Percentiles rank a stretch among this genome's conserved stretches.
These are phyloP conservation scores for Globisporangium apiculatum DNA, from an alignment of 352 stramenopile genomes.

Conservation along the genomic window DNA sequence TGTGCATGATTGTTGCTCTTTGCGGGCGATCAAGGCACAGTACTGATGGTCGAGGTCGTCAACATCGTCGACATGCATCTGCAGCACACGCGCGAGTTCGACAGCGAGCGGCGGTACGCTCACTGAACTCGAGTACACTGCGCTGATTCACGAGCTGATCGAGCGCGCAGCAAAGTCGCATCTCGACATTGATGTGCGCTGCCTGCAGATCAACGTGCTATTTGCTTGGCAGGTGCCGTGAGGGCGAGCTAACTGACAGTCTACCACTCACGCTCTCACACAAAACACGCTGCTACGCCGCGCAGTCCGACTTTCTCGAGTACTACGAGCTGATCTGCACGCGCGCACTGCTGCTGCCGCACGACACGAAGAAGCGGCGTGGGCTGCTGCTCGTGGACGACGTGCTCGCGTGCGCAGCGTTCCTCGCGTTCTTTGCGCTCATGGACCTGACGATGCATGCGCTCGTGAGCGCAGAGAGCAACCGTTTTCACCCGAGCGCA, in stretches of 20 bases:
- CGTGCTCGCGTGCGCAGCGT: slow-evolving; percentile 23
- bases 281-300: no score
- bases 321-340: slow-evolving; percentile 63
- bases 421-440: slow-evolving; percentile 40
- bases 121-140: slow-evolving; percentile 21
- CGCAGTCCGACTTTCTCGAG: slow-evolving; percentile 29
- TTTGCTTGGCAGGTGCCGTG: no score
- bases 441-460: slow-evolving; percentile 21
- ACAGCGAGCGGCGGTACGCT: slow-evolving; percentile 9
- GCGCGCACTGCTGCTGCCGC: slow-evolving; percentile 42
- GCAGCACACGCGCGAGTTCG: slow-evolving; percentile 7
- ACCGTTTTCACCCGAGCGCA: slow-evolving; percentile 23
- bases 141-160: slow-evolving; percentile 24
- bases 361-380: slow-evolving; percentile 22
- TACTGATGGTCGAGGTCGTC: slow-evolving; percentile 1
- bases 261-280: neutral
- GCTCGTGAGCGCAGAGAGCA: slow-evolving; percentile 20
- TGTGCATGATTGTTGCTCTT: no score
- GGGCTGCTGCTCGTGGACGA: slow-evolving; percentile 27
- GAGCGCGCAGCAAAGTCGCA: slow-evolving; percentile 8
- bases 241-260: neutral
- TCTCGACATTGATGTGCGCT: slow-evolving; percentile 20
- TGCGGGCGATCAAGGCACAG: neutral
- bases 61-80: no score
- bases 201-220: no score